phyloP scores from a whole-genome alignment of 306 rosid species.

The Cicer bijugum region DNA sequence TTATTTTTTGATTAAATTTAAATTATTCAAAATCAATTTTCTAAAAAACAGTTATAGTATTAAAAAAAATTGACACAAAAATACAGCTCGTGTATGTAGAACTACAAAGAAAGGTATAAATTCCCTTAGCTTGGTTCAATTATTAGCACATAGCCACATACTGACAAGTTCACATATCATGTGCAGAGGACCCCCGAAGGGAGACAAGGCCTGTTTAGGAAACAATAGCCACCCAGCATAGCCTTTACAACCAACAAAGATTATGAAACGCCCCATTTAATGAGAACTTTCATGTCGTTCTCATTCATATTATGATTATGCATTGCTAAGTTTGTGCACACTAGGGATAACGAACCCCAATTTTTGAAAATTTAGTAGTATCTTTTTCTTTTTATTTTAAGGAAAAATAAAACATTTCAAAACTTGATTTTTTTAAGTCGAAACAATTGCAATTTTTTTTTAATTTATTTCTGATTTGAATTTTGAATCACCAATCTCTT shows the following conservation, averaged over 20 bases:
- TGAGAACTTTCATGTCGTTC: constrained; percentile 3
- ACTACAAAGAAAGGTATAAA: not conserved
- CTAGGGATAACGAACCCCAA: not conserved
- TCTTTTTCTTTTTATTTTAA: not conserved
- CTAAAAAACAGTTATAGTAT: no score
- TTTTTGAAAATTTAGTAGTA: not conserved
- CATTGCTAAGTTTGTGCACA: constrained; percentile 8
- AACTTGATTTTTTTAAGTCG: not conserved
- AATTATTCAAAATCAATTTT: no score
- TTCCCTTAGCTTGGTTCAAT: not conserved
- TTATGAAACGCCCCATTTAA: not conserved
- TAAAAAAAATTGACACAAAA: no score
- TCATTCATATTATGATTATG: constrained; percentile 9
- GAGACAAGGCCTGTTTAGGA: constrained; percentile 30
- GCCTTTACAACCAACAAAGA: constrained; percentile 9
- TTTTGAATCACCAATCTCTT: no score
- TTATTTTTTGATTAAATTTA: no score
- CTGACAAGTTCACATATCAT: not conserved
- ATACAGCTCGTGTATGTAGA: not conserved
- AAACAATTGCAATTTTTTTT: no score
- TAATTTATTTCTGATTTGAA: no score
- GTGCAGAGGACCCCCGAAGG: constrained; percentile 4
- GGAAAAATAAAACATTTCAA: not conserved
- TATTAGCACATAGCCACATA: constrained; percentile 33
- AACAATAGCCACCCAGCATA: not conserved